Evolutionary conservation across 225 moss, liverwort and hornwort genomes (phyloP).

Genomic region (Sphagnum contortum): DNA sequence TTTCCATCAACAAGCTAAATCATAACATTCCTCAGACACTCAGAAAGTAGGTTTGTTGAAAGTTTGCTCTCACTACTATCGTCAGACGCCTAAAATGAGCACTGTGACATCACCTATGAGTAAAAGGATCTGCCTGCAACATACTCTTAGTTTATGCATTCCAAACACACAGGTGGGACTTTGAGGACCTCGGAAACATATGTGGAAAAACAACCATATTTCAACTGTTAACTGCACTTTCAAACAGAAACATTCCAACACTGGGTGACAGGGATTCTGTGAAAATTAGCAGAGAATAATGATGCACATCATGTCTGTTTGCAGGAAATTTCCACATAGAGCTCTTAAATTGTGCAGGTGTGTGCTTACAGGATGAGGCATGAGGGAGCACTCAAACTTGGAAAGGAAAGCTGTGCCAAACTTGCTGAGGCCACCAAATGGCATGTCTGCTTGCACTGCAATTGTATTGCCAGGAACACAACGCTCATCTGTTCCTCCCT

Average conservation of each 20-base stretch:
- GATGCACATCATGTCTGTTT: background rate
- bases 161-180: no score
- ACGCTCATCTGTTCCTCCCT: slow-evolving; percentile 93
- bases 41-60: no score
- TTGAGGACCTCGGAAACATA: background rate
- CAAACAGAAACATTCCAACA: no score
- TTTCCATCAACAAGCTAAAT: no score
- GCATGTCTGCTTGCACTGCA: slow-evolving; percentile 99
- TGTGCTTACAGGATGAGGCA: slow-evolving; percentile 80
- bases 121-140: no score
- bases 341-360: background rate
- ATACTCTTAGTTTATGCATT: no score
- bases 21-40: no score
- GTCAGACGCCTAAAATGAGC: no score
- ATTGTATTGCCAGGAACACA: slow-evolving; percentile 95
- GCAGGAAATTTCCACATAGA: background rate
- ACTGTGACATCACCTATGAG: no score
- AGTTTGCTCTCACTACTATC: no score
- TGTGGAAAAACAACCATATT: background rate
- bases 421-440: slow-evolving; percentile 86
- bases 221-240: background rate
- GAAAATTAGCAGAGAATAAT: background rate
- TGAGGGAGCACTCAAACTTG: slow-evolving; percentile 96
- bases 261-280: background rate
- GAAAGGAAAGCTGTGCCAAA: slow-evolving; percentile 95